phyloP scores from a whole-genome alignment of 2,329 filamentous ascomycete species.

The Alternaria angustiovoidea region DNA sequence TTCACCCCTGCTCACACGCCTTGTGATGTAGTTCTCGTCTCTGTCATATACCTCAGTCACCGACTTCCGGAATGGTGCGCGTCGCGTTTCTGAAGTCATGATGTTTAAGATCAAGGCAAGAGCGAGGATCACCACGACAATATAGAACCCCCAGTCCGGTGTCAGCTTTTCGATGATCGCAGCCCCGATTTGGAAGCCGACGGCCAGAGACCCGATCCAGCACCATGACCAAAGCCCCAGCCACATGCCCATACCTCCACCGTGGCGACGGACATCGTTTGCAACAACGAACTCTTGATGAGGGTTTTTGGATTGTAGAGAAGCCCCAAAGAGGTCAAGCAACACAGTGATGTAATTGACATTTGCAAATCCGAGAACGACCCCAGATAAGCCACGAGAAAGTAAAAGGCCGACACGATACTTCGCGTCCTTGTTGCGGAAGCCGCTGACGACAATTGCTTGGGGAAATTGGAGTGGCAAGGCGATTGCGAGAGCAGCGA shows the following conservation, averaged over 20 bases:
- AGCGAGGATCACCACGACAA: conserved; percentile 73
- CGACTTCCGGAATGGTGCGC: conserved; percentile 72
- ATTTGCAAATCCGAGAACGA: conserved; percentile 75
- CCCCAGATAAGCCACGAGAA: conserved; percentile 71
- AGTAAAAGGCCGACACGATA: conserved; percentile 70
- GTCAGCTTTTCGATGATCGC: conserved; percentile 69
- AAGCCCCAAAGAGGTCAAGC: conserved; percentile 79
- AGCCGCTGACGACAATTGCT: conserved; percentile 67
- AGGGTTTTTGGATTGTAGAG: conserved; percentile 74
- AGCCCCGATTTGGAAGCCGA: conserved; percentile 77
- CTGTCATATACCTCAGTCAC: conserved; percentile 65
- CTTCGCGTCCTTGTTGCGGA: conserved; percentile 59
- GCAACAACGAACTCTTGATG: conserved; percentile 75
- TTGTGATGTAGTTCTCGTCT: conserved; percentile 58
- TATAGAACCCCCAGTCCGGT: conserved; percentile 79
- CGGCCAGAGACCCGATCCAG: conserved; percentile 73
- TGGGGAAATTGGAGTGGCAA: conserved; percentile 80
- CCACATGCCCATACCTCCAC: conserved; percentile 83
- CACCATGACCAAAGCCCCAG: conserved; percentile 71
- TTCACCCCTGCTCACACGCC: conserved; percentile 72
- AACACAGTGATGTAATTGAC: conserved; percentile 78
- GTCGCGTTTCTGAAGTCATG: conserved; percentile 74
- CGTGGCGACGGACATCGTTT: conserved; percentile 75
- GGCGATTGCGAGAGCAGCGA: conserved; percentile 71
- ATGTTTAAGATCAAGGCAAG: conserved; percentile 74